Evolutionary conservation across 2,329 filamentous ascomycete genomes (phyloP), one percentile per base, ranked within the genome.

Genomic region (Monilinia polystroma): DNA sequence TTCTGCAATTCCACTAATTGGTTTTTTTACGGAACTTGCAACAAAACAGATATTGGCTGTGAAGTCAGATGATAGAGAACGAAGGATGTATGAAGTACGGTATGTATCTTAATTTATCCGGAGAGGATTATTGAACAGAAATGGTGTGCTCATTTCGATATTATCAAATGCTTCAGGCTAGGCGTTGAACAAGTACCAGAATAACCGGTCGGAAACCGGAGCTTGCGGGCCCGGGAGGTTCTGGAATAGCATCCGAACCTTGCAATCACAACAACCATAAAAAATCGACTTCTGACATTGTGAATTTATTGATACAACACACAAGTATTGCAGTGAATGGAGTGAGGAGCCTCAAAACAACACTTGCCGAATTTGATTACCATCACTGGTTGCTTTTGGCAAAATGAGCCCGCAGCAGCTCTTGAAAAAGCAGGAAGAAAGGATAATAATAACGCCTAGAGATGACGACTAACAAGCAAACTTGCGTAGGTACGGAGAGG

Each of bases 401-500:
- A 23, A n/a, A 11, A 2, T 35, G 43, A 60, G 43, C 12, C 43
- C 14, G 12, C 20, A 49, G 29, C 2, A 4, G 32, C 29, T 54
- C 18, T 16, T n/a, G 18, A 20, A 4, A 18, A 35, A 16, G 41
- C 26, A 59, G 18, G 26, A 35, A 23, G 3, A n/a, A 14, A 23
- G 10, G 32, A 3, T 41, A 35, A 35, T 3, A 26, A n/a, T 10
- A 35, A 47, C 43, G 38, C 4, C 11, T 4, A 51, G 3, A 49
- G 43, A 59, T 10, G 43, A 59, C 11, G 26, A 45, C 20, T 12
- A 41, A 59, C 43, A 26, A 32, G 57, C 43, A 59, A 59, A 49
- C 26, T 49, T 59, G 29, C 29, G 43, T 26, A 47, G 57, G 43
- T 47, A 35, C 32, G 11, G 11, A 49, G 43, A 45, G 29, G 14